Percentiles rank a stretch among this genome's conserved stretches.
Conservation (phyloP, 306 rosid species). For the Lotus japonicus region DNA sequence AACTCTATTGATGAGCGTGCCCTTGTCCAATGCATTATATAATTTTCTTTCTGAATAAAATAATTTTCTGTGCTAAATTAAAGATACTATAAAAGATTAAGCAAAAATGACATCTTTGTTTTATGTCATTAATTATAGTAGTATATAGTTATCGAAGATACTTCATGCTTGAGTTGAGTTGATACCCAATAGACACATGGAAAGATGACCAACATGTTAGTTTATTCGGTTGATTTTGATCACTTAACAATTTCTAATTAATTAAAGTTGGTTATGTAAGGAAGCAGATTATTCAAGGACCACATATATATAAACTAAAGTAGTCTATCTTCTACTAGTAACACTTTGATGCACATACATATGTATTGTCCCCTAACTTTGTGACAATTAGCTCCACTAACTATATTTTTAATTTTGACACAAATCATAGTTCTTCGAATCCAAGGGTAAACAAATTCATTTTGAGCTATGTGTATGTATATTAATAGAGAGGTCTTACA, state of each 20-base stretch:
- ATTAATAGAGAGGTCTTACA: no score
- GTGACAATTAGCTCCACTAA: slow-evolving; percentile 1
- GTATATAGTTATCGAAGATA: neutral
- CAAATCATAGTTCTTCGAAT: neutral
- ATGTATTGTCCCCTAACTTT: neutral
- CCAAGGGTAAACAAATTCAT: neutral
- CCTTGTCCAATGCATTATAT: no score
- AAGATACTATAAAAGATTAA: neutral
- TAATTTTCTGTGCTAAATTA: no score
- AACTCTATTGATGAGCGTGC: neutral
- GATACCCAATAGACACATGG: neutral
- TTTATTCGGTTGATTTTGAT: neutral
- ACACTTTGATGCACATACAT: no score
- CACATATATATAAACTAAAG: no score
- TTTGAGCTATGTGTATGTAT: no score
- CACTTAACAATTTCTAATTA: no score
- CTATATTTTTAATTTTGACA: neutral
- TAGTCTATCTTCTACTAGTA: no score
- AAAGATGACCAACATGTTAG: neutral
- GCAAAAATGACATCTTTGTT: neutral
- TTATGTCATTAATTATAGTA: neutral
- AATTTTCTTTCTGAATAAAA: no score
- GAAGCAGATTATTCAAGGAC: no score
- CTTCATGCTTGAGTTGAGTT: no score
- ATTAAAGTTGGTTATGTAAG: no score